phyloP scores from a whole-genome alignment of 257 asterid genomes.

The Nicotiana paniculata region DNA sequence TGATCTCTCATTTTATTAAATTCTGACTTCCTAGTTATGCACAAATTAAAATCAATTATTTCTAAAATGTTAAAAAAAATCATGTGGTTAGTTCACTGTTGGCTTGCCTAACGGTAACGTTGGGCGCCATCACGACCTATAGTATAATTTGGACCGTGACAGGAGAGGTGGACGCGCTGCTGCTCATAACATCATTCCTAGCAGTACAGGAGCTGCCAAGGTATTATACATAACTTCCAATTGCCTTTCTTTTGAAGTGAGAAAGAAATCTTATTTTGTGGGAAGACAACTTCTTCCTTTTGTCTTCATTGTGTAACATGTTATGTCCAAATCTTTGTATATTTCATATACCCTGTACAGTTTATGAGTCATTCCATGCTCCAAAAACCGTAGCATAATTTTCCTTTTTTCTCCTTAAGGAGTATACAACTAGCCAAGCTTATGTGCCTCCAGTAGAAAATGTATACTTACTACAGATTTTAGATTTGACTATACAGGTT shows the following conservation, averaged over 20 bases:
- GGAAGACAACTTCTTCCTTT: background rate
- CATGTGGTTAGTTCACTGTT: too few species aligned
- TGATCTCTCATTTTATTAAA: too few species aligned
- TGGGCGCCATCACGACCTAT: too few species aligned
- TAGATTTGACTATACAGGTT: slow-evolving; percentile 23
- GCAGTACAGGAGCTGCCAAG: slow-evolving; percentile 29
- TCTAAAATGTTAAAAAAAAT: too few species aligned
- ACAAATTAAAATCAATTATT: too few species aligned
- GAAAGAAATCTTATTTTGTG: background rate
- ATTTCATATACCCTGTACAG: too few species aligned
- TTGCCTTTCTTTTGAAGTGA: background rate
- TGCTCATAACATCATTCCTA: slow-evolving; percentile 24
- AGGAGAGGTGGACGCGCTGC: slow-evolving; percentile 31
- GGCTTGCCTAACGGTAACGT: too few species aligned
- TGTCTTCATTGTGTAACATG: background rate
- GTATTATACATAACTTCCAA: background rate
- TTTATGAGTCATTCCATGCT: background rate
- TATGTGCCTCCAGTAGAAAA: background rate
- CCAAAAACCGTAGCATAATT: background rate
- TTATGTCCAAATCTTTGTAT: too few species aligned
- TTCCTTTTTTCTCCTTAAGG: background rate
- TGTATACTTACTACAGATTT: background rate
- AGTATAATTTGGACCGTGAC: background rate
- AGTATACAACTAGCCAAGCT: too few species aligned
- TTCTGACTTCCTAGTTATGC: too few species aligned